Base-by-base conservation (phyloP, 129 eudicot genomes). In the Chrysanthemum seticuspe region DNA sequence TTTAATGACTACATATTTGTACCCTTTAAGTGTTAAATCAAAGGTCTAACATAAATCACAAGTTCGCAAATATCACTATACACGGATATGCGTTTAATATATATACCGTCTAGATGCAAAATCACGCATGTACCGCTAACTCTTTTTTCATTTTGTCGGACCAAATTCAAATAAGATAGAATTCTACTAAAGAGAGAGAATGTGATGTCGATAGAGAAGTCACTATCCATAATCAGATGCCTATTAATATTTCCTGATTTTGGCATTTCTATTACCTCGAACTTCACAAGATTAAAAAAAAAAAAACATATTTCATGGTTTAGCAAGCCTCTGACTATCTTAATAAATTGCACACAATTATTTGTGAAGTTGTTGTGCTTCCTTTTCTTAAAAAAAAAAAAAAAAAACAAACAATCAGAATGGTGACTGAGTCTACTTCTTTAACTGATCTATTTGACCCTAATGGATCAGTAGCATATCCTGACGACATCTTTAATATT, bases 401-500 rank as follows among this genome's bases (percentile, higher is more conserved):
- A 23, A 23, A 23, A 23, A 21, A 50, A 44, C 19, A 14, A 52
- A 65, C 34, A 4, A 23, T 78, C 67, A 64, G 27, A 64, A 78
- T 78, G 82, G 67, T 49, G 6, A 57, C 67, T 7, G 82, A 71
- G 47, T 78, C 76, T 14, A 65, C 67, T 36, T 64, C 51, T 14
- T 68, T 87, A 21, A 75, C 84, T 10, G 83, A 76, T 15, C 77
- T 83, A 48, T 74, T 85, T 18, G 72, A 82, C 21, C 51, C 74
- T 6, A 34, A 61, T 16, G 72, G 65, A 31, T 31, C 36, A 27
- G 13, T 74, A 13, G 78, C 80, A 13, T 82, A 88, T 0, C 76
- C 72, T 0, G 98, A 93, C 6, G 90, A 94, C 54, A 85, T 94
- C 51, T 94, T 94, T 70, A 85, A 92, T 62, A 81, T 90, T 64